phyloP scores from a whole-genome alignment of 108 stramenopile species.

The Skeletonema potamos region DNA sequence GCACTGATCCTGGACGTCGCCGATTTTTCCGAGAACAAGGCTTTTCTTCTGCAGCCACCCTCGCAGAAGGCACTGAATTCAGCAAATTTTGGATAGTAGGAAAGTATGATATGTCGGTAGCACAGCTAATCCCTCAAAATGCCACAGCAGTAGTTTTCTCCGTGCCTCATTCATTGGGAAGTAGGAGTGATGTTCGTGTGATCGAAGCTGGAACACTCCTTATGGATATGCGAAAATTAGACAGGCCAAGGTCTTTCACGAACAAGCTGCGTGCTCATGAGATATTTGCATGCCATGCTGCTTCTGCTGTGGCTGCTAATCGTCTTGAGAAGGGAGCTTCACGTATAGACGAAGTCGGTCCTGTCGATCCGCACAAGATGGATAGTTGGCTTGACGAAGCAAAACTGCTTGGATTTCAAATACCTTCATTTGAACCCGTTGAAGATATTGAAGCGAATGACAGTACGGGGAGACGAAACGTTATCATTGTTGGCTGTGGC shows the following conservation, averaged over 20 bases:
- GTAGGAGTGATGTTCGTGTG: slow-evolving; percentile 38
- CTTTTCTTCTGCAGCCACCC: slow-evolving; percentile 41
- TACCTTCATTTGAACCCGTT: slow-evolving; percentile 37
- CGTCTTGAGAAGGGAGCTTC: slow-evolving; percentile 16
- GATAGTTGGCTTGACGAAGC: slow-evolving; percentile 53
- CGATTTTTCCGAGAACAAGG: slow-evolving; percentile 42
- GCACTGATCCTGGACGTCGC: slow-evolving; percentile 41
- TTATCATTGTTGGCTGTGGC: slow-evolving; percentile 53
- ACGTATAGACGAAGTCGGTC: slow-evolving; percentile 52
- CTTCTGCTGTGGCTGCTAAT: slow-evolving; percentile 47
- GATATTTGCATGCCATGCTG: slow-evolving; percentile 62
- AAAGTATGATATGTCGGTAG: slow-evolving; percentile 46
- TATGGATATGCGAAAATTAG: slow-evolving; percentile 44
- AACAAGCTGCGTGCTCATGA: slow-evolving; percentile 57
- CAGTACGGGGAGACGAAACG: slow-evolving; percentile 3
- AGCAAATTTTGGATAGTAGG: slow-evolving; percentile 54
- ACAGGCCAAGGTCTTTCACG: slow-evolving; percentile 48
- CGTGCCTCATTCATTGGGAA: slow-evolving; percentile 48
- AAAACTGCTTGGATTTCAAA: slow-evolving; percentile 36
- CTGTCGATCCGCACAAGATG: slow-evolving; percentile 51
- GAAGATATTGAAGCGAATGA: background rate
- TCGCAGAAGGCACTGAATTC: slow-evolving; percentile 36
- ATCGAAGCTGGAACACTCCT: slow-evolving; percentile 59
- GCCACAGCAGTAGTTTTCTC: slow-evolving; percentile 49
- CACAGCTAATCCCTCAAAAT: slow-evolving; percentile 42